Conservation (phyloP, 441 rosid species). For the Pelargonium hybrid region DNA sequence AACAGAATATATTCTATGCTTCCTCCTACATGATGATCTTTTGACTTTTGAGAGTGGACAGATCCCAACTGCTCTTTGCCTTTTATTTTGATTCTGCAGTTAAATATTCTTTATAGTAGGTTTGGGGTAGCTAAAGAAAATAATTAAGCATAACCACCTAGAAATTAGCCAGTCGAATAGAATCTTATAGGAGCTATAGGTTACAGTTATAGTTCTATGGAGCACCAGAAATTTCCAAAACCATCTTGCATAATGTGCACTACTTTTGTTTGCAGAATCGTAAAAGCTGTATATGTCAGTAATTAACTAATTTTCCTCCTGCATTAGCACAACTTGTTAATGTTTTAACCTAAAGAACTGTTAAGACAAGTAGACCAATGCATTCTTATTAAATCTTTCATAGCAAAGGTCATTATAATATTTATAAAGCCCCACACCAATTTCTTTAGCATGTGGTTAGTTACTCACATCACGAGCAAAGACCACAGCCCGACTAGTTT, state of each 20-base stretch:
- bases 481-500: background rate
- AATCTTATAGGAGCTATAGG: background rate
- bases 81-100: conserved; percentile 2
- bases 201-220: background rate
- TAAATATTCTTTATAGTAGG: background rate
- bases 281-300: background rate
- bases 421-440: too few relatives aligned
- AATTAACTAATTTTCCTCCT: background rate
- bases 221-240: background rate
- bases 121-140: background rate
- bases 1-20: background rate
- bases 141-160: background rate
- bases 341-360: background rate
- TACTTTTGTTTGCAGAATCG: background rate
- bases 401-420: too few relatives aligned
- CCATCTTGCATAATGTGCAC: background rate
- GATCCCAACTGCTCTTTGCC: background rate
- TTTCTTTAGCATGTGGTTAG: background rate
- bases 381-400: too few relatives aligned
- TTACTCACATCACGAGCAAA: background rate
- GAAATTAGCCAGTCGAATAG: background rate
- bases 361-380: background rate
- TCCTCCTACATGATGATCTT: background rate
- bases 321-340: background rate
- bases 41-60: background rate